A percentile compares a stretch with the other conserved stretches of the same genome.
Conservation (phyloP, 305 asterid species). For the Fraxinus ornus region DNA sequence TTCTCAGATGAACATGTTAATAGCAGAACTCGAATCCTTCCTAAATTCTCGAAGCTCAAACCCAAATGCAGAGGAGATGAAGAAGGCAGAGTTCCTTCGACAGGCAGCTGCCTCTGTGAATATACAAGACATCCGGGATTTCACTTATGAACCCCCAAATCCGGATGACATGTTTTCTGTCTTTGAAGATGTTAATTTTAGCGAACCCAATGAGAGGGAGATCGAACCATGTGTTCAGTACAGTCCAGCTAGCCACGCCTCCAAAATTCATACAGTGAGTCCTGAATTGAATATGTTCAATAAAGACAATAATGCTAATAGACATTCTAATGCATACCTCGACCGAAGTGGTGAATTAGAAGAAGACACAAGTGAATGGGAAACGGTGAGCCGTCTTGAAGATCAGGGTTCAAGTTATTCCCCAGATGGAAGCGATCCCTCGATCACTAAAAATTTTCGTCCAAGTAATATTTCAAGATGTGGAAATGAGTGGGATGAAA, state of each 20-base stretch:
- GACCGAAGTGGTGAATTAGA: slow-evolving; percentile 59
- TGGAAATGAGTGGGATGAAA: slow-evolving; percentile 51
- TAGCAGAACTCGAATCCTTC: slow-evolving; percentile 54
- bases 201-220: slow-evolving; percentile 52
- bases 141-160: slow-evolving; percentile 76
- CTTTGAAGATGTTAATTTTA: slow-evolving; percentile 64
- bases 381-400: slow-evolving; percentile 87
- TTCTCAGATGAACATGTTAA: slow-evolving; percentile 59
- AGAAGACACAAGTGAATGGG: slow-evolving; percentile 97
- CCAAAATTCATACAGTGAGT: slow-evolving; percentile 53
- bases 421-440: slow-evolving; percentile 66
- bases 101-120: slow-evolving; percentile 61
- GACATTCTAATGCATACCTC: slow-evolving; percentile 41
- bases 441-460: slow-evolving; percentile 37
- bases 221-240: slow-evolving; percentile 46
- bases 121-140: slow-evolving; percentile 65
- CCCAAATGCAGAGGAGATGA: slow-evolving; percentile 48
- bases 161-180: slow-evolving; percentile 74
- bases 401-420: slow-evolving; percentile 85
- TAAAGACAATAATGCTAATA: slow-evolving; percentile 32
- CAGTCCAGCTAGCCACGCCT: slow-evolving; percentile 59
- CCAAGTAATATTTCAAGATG: slow-evolving; percentile 48
- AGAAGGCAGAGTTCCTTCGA: slow-evolving; percentile 57
- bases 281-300: slow-evolving; percentile 43
- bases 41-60: slow-evolving; percentile 38